phyloP scores from a whole-genome alignment of 1,284 basidiomycete genomes.

The Puccinia hordei region DNA sequence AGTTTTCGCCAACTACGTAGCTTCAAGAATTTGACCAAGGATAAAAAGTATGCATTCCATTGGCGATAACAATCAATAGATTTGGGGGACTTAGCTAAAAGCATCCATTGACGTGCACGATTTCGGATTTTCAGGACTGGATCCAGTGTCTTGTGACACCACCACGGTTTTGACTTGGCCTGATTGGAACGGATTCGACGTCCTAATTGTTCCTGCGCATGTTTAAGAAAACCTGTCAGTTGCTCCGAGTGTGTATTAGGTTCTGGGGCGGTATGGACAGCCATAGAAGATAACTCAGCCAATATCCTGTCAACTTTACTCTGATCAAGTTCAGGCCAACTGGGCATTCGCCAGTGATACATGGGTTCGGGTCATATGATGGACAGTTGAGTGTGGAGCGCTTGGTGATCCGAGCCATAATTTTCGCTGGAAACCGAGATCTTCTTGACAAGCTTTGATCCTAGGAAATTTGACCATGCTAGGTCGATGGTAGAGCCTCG shows the following conservation, averaged over 20 bases:
- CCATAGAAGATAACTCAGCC: not conserved
- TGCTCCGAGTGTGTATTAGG: not conserved
- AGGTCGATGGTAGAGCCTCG: slow-evolving; percentile 1
- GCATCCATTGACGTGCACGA: slow-evolving; percentile 6
- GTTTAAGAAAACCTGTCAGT: not conserved
- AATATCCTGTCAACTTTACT: too few species aligned
- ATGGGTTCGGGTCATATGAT: not conserved
- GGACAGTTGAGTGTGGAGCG: not conserved
- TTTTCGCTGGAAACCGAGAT: not conserved
- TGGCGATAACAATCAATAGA: not conserved
- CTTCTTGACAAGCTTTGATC: not conserved
- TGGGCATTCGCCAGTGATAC: not conserved
- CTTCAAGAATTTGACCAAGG: not conserved
- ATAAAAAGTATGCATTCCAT: not conserved
- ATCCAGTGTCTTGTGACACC: slow-evolving; percentile 6
- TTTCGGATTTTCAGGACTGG: not conserved
- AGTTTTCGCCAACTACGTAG: not conserved
- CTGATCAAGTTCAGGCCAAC: not conserved
- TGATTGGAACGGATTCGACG: not conserved
- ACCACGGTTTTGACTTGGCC: slow-evolving; percentile 6
- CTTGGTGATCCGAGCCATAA: not conserved
- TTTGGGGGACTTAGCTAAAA: not conserved
- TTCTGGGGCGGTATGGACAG: too few species aligned
- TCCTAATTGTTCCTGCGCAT: not conserved
- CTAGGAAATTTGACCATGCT: not conserved